Percentiles rank a stretch among this genome's conserved stretches.
Evolutionary conservation across 768 basidiomycete species (phyloP).

Genomic region (Naganishia vaughanmartiniae): DNA sequence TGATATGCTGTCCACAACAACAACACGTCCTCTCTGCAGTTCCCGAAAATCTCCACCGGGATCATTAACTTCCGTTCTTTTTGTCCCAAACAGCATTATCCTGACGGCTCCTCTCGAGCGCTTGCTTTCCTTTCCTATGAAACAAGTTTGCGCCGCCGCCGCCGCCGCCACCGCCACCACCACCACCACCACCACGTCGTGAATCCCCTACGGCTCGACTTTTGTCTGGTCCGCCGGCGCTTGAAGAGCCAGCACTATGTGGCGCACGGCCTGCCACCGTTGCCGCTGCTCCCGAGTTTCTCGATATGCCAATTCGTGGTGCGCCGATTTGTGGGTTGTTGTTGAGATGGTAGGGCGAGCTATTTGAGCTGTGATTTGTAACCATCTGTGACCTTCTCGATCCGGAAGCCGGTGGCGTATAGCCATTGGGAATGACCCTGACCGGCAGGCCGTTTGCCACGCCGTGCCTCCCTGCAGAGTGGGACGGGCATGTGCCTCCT

Average conservation of each 20-base stretch:
- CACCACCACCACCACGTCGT: neutral
- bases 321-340: neutral
- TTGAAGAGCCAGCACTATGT: neutral
- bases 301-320: neutral
- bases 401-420: no score
- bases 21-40: neutral
- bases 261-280: neutral
- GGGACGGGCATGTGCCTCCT: neutral
- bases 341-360: slow-evolving; percentile 1
- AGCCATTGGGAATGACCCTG: no score
- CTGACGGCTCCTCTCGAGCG: neutral
- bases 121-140: neutral
- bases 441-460: no score
- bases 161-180: neutral
- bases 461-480: neutral
- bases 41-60: neutral
- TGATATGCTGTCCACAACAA: neutral
- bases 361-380: neutral
- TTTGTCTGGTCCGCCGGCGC: neutral
- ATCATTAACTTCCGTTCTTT: neutral
- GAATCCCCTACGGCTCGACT: neutral
- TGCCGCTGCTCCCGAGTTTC: neutral
- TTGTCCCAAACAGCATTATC: neutral
- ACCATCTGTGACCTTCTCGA: no score
- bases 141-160: neutral